Evolutionary conservation across 768 basidiomycete genomes (phyloP), one percentile per base, ranked within the genome.

Genomic region (Pulveroboletus sp.): DNA sequence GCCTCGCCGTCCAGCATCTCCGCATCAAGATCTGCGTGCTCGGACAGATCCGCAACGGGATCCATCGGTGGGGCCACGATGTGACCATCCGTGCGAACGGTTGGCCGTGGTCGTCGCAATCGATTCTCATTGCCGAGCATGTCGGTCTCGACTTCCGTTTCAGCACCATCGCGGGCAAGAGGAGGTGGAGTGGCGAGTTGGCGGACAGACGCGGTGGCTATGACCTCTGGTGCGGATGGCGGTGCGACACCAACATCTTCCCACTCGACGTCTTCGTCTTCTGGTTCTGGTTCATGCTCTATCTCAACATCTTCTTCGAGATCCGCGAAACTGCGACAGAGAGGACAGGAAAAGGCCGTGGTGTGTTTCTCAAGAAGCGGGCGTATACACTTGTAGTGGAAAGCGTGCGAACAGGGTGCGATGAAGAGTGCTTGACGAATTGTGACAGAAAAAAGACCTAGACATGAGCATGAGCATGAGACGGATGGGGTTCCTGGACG

Each of bases 381-480:
- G 1, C 93, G 81, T 52, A 99, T 93, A 67, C 95, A 97, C 69
- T 97, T 98, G 80, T 90, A 93, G 72, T 93, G 91, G 75, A 90
- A 92, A 0, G 93, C 85, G 68, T 99, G 95, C 1, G 91, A 93
- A 70, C 95, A 99, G 0, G 95, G 95, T 27, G 95, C 93, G 64
- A 99, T 94, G 74, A 99, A 97, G 42, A 98, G 81, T 0, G 93
- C 89, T 69, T 99, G 95, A 54, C 86, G 89, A 65, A 97, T 93
- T 1, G 91, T 87, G 0, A 98, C 93, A 21, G 83, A 73, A 73
- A 95, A 99, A 26, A 87, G 70, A 65, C 81, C 80, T 81, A 33
- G 42, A 32, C 4, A 43, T 2, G 36, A 36, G 28, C 39, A 39
- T 54, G 5, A 36, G 28, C 39, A 39, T 54, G 5, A 58, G 43